Evolutionary conservation across 2,329 filamentous ascomycete genomes (phyloP).

Genomic region (Penicillium corylophilum): DNA sequence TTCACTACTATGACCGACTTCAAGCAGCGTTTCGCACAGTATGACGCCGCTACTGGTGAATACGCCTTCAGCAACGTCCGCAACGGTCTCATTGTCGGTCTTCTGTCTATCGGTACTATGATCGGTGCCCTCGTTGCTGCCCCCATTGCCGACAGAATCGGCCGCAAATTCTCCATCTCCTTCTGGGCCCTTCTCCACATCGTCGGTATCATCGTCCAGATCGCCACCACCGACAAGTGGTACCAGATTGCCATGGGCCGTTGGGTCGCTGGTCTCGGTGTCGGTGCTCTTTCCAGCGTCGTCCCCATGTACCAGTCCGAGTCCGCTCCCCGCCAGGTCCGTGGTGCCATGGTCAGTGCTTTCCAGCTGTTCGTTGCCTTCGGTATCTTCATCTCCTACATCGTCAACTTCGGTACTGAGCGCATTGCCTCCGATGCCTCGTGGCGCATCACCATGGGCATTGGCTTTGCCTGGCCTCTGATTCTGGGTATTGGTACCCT

Average conservation of each 20-base stretch:
- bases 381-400: constrained; percentile 50
- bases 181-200: constrained; percentile 47
- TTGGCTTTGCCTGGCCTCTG: constrained; percentile 58
- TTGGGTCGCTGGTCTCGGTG: constrained; percentile 48
- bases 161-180: constrained; percentile 47
- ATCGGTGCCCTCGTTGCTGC: constrained; percentile 44
- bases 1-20: constrained; percentile 51
- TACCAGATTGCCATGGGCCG: constrained; percentile 48
- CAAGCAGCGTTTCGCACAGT: constrained; percentile 40
- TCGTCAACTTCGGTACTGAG: constrained; percentile 50
- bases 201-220: constrained; percentile 49
- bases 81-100: constrained; percentile 46
- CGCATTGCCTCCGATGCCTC: constrained; percentile 43
- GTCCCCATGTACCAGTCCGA: constrained; percentile 52
- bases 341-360: constrained; percentile 49
- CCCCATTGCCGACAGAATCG: constrained; percentile 46
- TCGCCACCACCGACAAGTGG: constrained; percentile 43
- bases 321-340: constrained; percentile 47
- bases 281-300: constrained; percentile 48
- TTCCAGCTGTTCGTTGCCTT: constrained; percentile 54
- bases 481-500: constrained; percentile 56
- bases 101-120: constrained; percentile 48
- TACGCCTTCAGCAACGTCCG: constrained; percentile 47
- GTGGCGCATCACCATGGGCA: constrained; percentile 55
- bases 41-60: constrained; percentile 27